These are phyloP conservation scores for Senna tora DNA, from an alignment of 306 rosid genomes.

Conservation along the genomic window DNA sequence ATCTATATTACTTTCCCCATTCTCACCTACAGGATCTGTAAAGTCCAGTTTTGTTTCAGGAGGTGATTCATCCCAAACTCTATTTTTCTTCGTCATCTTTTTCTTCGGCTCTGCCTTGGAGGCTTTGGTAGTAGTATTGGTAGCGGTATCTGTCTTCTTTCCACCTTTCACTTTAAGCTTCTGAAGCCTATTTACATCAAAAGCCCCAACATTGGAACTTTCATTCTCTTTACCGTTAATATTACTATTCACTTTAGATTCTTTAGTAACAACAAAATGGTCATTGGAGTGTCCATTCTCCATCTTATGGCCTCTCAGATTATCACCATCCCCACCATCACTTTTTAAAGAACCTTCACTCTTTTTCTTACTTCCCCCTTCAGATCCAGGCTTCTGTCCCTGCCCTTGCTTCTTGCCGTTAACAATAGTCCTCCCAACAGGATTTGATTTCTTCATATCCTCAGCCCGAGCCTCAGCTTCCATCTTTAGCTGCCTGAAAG, in stretches of 20 bases:
- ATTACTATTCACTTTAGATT: slow-evolving; percentile 51
- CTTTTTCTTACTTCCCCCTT: slow-evolving; percentile 60
- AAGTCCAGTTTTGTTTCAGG: slow-evolving; percentile 75
- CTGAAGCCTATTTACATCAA: slow-evolving; percentile 96
- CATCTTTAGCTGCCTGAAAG: slow-evolving; percentile 72
- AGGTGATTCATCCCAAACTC: slow-evolving; percentile 86
- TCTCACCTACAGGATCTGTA: slow-evolving; percentile 72
- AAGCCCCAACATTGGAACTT: slow-evolving; percentile 83
- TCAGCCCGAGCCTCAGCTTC: slow-evolving; percentile 93
- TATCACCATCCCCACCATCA: slow-evolving; percentile 55
- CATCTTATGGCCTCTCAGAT: slow-evolving; percentile 51
- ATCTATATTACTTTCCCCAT: slow-evolving; percentile 65
- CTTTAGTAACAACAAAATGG: slow-evolving; percentile 52
- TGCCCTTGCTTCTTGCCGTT: slow-evolving; percentile 68
- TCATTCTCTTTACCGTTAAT: slow-evolving; percentile 70
- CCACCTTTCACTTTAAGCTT: slow-evolving; percentile 76
- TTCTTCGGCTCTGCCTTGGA: slow-evolving; percentile 75
- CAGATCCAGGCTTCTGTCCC: slow-evolving; percentile 63
- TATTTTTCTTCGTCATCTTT: slow-evolving; percentile 77
- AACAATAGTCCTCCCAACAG: slow-evolving; percentile 52
- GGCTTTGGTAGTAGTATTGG: slow-evolving; percentile 66
- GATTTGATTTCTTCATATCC: slow-evolving; percentile 77
- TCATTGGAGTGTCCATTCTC: slow-evolving; percentile 73
- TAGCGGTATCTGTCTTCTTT: slow-evolving; percentile 67
- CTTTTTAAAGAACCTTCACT: slow-evolving; percentile 52